Base-by-base conservation (phyloP, 2,329 filamentous ascomycete species). In the Cytospora paraplurivora region DNA sequence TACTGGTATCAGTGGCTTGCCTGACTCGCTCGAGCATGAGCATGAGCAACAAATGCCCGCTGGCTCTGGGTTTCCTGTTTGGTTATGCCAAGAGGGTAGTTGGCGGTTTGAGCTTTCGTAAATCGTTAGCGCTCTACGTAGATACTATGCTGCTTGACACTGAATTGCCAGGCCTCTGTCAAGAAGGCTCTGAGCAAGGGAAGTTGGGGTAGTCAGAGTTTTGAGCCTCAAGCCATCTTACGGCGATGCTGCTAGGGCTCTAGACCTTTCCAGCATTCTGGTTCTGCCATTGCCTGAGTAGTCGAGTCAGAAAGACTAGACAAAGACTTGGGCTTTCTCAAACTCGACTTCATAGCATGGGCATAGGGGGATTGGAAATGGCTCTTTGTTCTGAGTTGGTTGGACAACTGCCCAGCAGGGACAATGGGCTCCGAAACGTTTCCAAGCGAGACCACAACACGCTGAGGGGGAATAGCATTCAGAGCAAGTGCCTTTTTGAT, bases 61-160 rank as follows among this genome's bases (percentile, higher is more conserved):
- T 62, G 62, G 38, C 27, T 50, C 56, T 44, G 55, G 34, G 27
- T 19, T 56, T 27, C 27, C 8, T 50, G 49, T 37, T 49, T 49
- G 55, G 64, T 27, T 59, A 35, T 58, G 19, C 49, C 34, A 52
- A 27, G 64, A 41, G 56, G 56, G 19, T 37, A 55, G 13, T 35
- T 49, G 53, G 49, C 37, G 17, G 11, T 37, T 33, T 32, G 49
- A 56, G 52, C 55, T 58, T 50, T 61, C 64, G 64, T 66, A 66
- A 66, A 64, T 54, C 57, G 60, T 50, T 54, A 56, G 61, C 35
- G 64, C 54, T 50, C 62, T 64, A 66, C 56, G 62, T 66, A 66
- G 64, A 66, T 66, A 56, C 35, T 54, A 57, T 56, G 56, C 58
- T 66, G 50, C 54, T 56, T 59, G 62, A 64, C 11, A 57, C 34